These are phyloP conservation scores for Cadophora sp. DNA, from an alignment of 2,329 filamentous ascomycete genomes.

Conservation along the genomic window DNA sequence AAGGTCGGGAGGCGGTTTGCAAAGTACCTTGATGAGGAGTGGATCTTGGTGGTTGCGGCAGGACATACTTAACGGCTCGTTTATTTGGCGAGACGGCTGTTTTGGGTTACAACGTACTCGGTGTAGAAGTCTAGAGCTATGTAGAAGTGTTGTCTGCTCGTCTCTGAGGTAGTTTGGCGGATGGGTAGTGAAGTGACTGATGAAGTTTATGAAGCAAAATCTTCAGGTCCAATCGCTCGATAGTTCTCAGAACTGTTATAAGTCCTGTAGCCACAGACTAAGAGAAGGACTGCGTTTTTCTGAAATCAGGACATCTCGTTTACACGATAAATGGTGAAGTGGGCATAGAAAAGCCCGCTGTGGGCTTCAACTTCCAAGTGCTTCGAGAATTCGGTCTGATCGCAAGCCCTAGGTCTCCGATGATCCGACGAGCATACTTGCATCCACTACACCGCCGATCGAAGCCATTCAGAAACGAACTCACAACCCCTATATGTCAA, in stretches of 20 bases:
- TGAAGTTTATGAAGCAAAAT: no score
- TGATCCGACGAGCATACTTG: neutral
- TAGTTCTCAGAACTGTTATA: no score
- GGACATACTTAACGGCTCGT: neutral
- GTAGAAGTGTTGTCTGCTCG: neutral
- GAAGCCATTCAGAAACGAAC: neutral
- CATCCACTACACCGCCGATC: neutral
- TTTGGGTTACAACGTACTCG: neutral
- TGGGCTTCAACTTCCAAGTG: neutral
- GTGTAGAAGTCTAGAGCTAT: neutral
- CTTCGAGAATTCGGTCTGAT: neutral
- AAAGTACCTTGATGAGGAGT: neutral
- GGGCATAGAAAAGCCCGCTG: no score
- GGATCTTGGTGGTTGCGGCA: neutral
- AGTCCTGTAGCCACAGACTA: no score
- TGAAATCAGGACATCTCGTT: no score
- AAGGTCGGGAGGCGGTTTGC: neutral
- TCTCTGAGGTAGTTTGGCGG: neutral
- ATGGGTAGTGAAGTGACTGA: neutral
- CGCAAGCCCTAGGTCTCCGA: neutral
- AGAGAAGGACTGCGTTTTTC: no score
- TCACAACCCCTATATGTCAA: neutral
- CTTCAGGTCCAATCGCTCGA: no score
- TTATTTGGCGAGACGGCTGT: neutral
- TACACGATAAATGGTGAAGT: no score